These are phyloP conservation scores for Fusarium tjaetaba DNA, from an alignment of 2,329 filamentous ascomycete species.

Conservation along the genomic window DNA sequence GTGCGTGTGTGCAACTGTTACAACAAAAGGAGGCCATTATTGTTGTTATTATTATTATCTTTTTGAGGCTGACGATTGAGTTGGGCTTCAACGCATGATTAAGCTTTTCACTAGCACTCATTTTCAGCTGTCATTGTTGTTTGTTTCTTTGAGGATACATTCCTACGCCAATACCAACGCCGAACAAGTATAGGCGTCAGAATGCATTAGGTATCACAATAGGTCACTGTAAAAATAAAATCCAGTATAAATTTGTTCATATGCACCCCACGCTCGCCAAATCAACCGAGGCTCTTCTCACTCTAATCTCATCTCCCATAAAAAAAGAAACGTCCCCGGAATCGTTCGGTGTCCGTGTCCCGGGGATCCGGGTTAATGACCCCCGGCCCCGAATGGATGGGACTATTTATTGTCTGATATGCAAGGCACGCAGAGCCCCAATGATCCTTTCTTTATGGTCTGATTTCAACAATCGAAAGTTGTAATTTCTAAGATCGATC, in stretches of 20 bases:
- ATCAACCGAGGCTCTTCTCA: neutral
- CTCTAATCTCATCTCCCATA: neutral
- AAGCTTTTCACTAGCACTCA: neutral
- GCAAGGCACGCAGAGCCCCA: slow-evolving; percentile 31
- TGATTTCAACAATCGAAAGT: slow-evolving; percentile 33
- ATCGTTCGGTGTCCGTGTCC: slow-evolving; percentile 11
- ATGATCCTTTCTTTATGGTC: slow-evolving; percentile 19
- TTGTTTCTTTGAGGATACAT: neutral
- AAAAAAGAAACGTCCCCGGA: neutral
- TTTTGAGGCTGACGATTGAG: slow-evolving; percentile 20
- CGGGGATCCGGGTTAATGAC: neutral
- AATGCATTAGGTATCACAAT: neutral
- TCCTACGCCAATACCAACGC: neutral
- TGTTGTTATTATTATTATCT: neutral
- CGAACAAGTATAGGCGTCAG: neutral
- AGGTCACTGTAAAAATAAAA: neutral
- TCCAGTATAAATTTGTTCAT: neutral
- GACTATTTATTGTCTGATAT: slow-evolving; percentile 28
- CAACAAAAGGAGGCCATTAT: neutral
- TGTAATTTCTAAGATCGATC: slow-evolving; percentile 13
- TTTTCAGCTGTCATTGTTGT: neutral
- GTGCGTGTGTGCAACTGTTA: slow-evolving; percentile 23
- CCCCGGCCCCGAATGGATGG: slow-evolving; percentile 23
- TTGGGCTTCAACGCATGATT: slow-evolving; percentile 12
- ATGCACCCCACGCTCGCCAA: slow-evolving; percentile 4